Conservation (phyloP, 176 grass and related monocot species). For the Alloteropsis semialata region DNA sequence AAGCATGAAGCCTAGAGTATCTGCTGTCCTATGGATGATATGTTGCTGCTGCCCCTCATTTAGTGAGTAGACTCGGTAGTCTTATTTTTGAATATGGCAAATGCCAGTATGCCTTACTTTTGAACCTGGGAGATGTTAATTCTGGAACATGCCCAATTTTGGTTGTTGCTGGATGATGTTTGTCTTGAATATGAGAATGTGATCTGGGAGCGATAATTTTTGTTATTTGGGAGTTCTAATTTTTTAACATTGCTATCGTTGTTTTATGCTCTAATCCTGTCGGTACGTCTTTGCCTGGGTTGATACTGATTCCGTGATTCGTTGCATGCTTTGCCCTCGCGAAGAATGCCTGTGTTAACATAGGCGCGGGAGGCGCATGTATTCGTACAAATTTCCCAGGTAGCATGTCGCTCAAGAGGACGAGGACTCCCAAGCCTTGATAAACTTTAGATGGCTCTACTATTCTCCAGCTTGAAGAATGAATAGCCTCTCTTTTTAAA, state of each 20-base stretch:
- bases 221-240: not conserved
- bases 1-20: slow-evolving; percentile 17
- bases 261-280: not conserved
- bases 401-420: too few species aligned
- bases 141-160: not conserved
- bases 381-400: too few species aligned
- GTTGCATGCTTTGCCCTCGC: too few species aligned
- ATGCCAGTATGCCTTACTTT: not conserved
- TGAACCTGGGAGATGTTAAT: not conserved
- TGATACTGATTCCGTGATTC: too few species aligned
- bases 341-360: too few species aligned
- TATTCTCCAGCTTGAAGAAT: too few species aligned
- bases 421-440: too few species aligned
- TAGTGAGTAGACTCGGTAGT: not conserved
- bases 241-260: not conserved
- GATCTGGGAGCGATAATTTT: not conserved
- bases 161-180: not conserved
- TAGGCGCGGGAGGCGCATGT: too few species aligned
- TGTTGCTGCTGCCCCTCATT: not conserved
- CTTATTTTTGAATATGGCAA: slow-evolving; percentile 17
- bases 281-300: too few species aligned
- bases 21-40: not conserved
- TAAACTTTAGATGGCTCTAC: too few species aligned
- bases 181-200: not conserved
- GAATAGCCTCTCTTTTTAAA: too few species aligned